Percentiles rank a stretch among this genome's conserved stretches.
These are phyloP conservation scores for Salix udensis DNA, from an alignment of 345 rosid genomes.

Conservation along the genomic window DNA sequence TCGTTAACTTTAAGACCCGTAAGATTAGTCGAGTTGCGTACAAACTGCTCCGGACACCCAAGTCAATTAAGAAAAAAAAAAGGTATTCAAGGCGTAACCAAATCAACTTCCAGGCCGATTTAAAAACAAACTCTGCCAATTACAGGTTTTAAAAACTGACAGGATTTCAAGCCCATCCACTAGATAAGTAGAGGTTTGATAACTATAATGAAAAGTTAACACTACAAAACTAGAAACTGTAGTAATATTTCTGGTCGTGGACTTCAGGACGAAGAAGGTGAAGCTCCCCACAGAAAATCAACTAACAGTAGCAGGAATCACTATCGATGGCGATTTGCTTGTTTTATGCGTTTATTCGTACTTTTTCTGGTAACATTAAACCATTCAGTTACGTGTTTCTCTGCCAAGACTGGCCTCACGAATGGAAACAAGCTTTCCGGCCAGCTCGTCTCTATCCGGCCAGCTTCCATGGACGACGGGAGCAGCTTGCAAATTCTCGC, in stretches of 20 bases:
- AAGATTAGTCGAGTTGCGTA: too few relatives aligned
- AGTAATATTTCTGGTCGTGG: not conserved
- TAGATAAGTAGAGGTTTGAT: too few relatives aligned
- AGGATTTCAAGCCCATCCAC: too few relatives aligned
- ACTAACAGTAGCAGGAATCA: not conserved
- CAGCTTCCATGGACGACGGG: slow-evolving; percentile 6
- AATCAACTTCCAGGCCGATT: too few relatives aligned
- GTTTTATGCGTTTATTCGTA: not conserved
- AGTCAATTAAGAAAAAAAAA: too few relatives aligned
- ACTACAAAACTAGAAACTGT: too few relatives aligned
- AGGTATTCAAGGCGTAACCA: too few relatives aligned
- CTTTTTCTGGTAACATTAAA: not conserved
- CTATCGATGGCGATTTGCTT: not conserved
- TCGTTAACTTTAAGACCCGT: too few relatives aligned
- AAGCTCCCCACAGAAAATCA: not conserved
- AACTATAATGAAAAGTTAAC: too few relatives aligned
- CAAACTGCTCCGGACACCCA: too few relatives aligned
- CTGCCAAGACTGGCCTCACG: not conserved
- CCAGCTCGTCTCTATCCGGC: not conserved
- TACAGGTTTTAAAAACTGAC: too few relatives aligned
- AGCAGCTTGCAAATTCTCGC: slow-evolving; percentile 1
- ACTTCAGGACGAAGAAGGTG: not conserved
- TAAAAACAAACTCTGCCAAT: too few relatives aligned
- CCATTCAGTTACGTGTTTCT: not conserved
- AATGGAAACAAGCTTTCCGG: not conserved